Evolutionary conservation across 495 filamentous ascomycete genomes (phyloP).

Genomic region (Neurospora tetrasperma): DNA sequence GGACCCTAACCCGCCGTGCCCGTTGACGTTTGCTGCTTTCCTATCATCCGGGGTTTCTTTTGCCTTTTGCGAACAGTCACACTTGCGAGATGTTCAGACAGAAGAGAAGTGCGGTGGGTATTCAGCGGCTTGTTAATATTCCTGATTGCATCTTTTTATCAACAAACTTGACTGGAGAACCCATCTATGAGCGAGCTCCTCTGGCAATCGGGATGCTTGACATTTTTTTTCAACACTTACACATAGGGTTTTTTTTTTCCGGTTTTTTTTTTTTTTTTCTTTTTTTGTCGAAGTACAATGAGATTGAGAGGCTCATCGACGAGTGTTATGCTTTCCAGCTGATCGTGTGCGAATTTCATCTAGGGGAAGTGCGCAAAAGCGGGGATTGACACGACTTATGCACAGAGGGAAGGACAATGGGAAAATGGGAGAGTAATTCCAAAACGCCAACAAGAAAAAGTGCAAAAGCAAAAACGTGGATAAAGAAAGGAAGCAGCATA

Average conservation of each 20-base stretch:
- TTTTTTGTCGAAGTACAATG: neutral
- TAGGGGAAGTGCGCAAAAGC: neutral
- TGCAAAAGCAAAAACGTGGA: neutral
- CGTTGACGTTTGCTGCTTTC: no score
- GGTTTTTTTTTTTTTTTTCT: no score
- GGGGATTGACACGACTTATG: neutral
- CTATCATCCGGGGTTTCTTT: neutral
- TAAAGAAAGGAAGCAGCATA: neutral
- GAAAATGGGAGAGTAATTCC: neutral
- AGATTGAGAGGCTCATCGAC: neutral
- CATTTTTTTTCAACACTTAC: no score
- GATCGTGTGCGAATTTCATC: neutral
- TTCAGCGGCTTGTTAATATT: neutral
- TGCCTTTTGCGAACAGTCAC: neutral
- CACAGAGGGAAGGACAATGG: neutral
- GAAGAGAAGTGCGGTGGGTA: neutral
- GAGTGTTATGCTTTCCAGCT: neutral
- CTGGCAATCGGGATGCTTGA: neutral
- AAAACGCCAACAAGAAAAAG: neutral
- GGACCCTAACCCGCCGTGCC: neutral
- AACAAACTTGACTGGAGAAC: no score
- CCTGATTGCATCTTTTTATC: neutral
- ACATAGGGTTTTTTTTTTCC: neutral
- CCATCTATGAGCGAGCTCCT: neutral
- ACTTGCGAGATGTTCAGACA: neutral